phyloP scores from a whole-genome alignment of 148 eudicot species.

The Rhododendron griersonianum region DNA sequence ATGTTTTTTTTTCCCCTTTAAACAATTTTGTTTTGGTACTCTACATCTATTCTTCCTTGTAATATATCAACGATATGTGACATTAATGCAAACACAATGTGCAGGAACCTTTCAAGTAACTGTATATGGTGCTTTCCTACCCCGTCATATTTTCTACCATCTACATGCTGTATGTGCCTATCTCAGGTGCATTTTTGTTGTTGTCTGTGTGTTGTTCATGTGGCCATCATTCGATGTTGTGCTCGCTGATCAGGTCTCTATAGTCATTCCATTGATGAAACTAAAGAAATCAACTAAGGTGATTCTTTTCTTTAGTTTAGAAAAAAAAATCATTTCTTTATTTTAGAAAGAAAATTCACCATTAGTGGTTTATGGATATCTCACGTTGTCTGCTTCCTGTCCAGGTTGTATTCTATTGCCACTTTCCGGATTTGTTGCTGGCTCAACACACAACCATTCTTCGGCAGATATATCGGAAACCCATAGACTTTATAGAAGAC shows the following conservation, averaged over 20 bases:
- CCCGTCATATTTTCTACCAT: constrained; percentile 77
- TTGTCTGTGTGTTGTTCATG: constrained; percentile 64
- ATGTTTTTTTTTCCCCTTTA: too few relatives aligned
- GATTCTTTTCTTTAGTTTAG: neutral
- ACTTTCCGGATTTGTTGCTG: constrained; percentile 91
- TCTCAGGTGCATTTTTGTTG: constrained; percentile 79
- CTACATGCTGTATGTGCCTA: constrained; percentile 96
- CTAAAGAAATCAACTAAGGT: constrained; percentile 70
- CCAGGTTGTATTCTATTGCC: constrained; percentile 92
- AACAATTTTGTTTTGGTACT: too few relatives aligned
- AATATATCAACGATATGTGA: neutral
- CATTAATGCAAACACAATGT: neutral
- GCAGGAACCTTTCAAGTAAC: constrained; percentile 78
- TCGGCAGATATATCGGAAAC: constrained; percentile 76
- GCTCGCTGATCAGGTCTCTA: constrained; percentile 84
- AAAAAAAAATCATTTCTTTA: too few relatives aligned
- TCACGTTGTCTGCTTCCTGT: neutral
- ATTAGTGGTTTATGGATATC: too few relatives aligned
- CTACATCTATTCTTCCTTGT: neutral
- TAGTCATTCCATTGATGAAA: constrained; percentile 73
- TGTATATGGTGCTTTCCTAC: constrained; percentile 82
- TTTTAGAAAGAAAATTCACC: too few relatives aligned
- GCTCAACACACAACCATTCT: constrained; percentile 82
- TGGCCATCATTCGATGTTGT: constrained; percentile 84
- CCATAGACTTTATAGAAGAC: constrained; percentile 83